Conservation (phyloP, 805 yeast species). For the Cyberlindnera samutprakarnensis region DNA sequence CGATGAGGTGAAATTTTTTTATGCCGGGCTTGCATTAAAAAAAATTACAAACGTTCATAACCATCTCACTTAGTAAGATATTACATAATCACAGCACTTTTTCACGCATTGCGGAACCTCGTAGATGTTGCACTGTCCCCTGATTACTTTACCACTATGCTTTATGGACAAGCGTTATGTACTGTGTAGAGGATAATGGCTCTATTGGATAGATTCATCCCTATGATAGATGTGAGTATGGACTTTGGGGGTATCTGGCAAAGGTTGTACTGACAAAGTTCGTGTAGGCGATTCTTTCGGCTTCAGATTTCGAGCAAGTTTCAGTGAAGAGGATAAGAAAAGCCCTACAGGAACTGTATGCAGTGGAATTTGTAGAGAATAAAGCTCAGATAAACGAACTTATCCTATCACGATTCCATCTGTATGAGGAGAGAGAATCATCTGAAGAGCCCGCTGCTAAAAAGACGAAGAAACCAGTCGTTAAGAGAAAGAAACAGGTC, state of each 20-base stretch:
- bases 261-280: conserved; percentile 3
- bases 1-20: too few relatives aligned
- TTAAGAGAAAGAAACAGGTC: neutral
- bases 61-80: too few relatives aligned
- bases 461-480: conserved; percentile 8
- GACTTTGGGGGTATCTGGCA: neutral
- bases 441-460: conserved; percentile 15
- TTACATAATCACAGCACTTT: too few relatives aligned
- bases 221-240: conserved; percentile 55
- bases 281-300: conserved; percentile 58
- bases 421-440: conserved; percentile 29
- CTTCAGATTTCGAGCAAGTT: conserved; percentile 59
- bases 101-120: too few relatives aligned
- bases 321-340: conserved; percentile 65
- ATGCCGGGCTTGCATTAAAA: too few relatives aligned
- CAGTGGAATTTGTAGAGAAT: conserved; percentile 42
- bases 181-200: too few relatives aligned
- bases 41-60: too few relatives aligned
- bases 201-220: conserved; percentile 36
- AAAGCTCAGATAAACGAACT: conserved; percentile 52
- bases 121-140: too few relatives aligned
- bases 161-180: neutral
- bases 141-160: too few relatives aligned
- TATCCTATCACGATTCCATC: conserved; percentile 51
- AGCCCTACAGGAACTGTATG: conserved; percentile 66